Percentiles rank a stretch among this genome's conserved stretches.
These are phyloP conservation scores for Cyphellophora europaea DNA, from an alignment of 2,329 filamentous ascomycete genomes.

Conservation along the genomic window DNA sequence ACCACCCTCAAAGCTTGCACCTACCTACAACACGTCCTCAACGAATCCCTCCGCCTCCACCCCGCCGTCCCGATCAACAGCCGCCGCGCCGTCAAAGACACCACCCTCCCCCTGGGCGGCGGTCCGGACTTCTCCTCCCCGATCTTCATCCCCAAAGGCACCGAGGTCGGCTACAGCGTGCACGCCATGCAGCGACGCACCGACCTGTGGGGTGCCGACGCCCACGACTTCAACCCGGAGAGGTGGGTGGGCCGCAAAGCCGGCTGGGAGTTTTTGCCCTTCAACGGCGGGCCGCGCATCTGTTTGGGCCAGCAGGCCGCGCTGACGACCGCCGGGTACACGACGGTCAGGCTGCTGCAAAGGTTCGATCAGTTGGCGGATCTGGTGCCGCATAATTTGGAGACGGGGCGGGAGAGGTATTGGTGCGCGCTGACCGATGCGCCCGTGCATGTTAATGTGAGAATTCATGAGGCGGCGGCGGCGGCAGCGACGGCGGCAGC, in stretches of 20 bases:
- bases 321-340: constrained; percentile 59
- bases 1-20: constrained; percentile 31
- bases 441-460: constrained; percentile 12
- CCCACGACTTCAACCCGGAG: constrained; percentile 50
- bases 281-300: constrained; percentile 20
- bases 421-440: constrained; percentile 16
- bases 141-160: constrained; percentile 33
- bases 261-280: constrained; percentile 48
- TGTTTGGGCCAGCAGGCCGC: constrained; percentile 57
- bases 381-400: neutral
- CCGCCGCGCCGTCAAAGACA: constrained; percentile 29
- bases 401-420: constrained; percentile 2
- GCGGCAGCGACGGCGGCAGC: no score
- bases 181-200: constrained; percentile 42
- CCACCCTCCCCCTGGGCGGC: constrained; percentile 43
- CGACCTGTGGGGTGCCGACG: constrained; percentile 17
- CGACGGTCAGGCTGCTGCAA: constrained; percentile 64
- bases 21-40: constrained; percentile 23
- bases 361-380: constrained; percentile 53
- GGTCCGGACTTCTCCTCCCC: constrained; percentile 42
- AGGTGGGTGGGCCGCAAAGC: constrained; percentile 61
- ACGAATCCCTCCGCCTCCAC: constrained; percentile 33
- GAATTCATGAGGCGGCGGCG: constrained; percentile 11
- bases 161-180: constrained; percentile 31
- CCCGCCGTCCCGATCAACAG: constrained; percentile 38